These are phyloP conservation scores for Lactifluus pinguis DNA, from an alignment of 768 basidiomycete species.

Conservation along the genomic window DNA sequence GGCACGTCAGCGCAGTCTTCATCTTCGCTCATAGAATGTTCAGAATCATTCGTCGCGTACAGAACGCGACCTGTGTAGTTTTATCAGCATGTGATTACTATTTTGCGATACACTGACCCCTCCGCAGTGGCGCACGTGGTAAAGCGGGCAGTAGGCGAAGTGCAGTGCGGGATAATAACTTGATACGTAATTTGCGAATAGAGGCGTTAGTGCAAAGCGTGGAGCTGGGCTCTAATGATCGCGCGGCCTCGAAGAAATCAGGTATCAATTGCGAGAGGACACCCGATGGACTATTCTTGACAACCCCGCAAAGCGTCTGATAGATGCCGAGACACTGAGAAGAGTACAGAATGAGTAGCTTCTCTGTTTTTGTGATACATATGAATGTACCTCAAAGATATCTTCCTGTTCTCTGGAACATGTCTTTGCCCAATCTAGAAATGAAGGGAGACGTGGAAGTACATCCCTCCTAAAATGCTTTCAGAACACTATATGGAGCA, in stretches of 20 bases:
- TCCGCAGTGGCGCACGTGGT: slow-evolving; percentile 29
- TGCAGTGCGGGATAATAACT: slow-evolving; percentile 58
- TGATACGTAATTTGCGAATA: slow-evolving; percentile 58
- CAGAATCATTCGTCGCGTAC: slow-evolving; percentile 7
- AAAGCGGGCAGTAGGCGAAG: slow-evolving; percentile 51
- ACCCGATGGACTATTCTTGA: slow-evolving; percentile 52
- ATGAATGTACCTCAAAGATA: slow-evolving; percentile 14
- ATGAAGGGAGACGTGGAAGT: not conserved
- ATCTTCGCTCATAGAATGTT: slow-evolving; percentile 14
- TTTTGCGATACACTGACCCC: slow-evolving; percentile 30
- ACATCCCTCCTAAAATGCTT: slow-evolving; percentile 46
- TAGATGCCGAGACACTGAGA: slow-evolving; percentile 57
- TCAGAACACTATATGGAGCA: not conserved
- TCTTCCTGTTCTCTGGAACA: not conserved
- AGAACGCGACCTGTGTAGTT: not conserved
- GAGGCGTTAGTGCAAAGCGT: slow-evolving; percentile 48
- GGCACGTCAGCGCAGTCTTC: slow-evolving; percentile 57
- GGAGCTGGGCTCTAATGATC: slow-evolving; percentile 33
- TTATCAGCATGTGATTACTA: not conserved
- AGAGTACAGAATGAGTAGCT: not conserved
- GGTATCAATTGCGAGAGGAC: slow-evolving; percentile 38
- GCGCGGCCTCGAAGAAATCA: slow-evolving; percentile 38
- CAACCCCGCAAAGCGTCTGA: slow-evolving; percentile 60
- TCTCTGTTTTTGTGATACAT: not conserved
- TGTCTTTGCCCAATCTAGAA: slow-evolving; percentile 11